These are phyloP conservation scores for Dendrobium catenatum DNA, from an alignment of 106 monocot species.

Conservation along the genomic window DNA sequence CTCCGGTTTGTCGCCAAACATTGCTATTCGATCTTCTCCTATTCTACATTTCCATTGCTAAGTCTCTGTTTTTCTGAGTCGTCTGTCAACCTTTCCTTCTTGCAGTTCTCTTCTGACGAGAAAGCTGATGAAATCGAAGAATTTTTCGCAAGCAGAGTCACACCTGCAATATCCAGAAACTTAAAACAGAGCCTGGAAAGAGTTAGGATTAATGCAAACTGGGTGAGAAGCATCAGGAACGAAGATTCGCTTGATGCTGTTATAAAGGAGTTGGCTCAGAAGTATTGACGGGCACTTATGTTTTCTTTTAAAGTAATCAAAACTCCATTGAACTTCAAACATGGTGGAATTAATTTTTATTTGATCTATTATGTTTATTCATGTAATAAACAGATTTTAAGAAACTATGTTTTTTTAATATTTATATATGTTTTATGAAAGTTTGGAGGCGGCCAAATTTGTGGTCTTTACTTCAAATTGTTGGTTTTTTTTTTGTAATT, in stretches of 20 bases:
- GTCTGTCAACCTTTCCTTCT: neutral
- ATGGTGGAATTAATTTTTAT: too few relatives aligned
- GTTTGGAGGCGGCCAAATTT: too few relatives aligned
- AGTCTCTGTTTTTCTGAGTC: neutral
- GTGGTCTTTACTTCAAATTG: too few relatives aligned
- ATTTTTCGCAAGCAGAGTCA: constrained; percentile 57
- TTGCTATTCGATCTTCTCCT: neutral
- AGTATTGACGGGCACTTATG: neutral
- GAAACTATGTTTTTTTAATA: too few relatives aligned
- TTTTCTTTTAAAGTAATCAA: neutral
- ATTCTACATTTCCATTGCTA: neutral
- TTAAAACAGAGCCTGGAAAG: constrained; percentile 84
- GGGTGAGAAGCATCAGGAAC: constrained; percentile 43
- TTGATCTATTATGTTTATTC: too few relatives aligned
- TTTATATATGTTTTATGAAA: too few relatives aligned
- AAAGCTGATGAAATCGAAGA: constrained; percentile 69
- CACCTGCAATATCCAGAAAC: constrained; percentile 58
- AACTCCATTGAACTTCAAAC: neutral
- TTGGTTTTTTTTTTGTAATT: too few relatives aligned
- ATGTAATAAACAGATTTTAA: too few relatives aligned
- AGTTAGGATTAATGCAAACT: constrained; percentile 60
- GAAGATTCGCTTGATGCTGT: constrained; percentile 46
- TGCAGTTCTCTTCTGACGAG: constrained; percentile 66
- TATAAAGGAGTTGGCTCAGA: constrained; percentile 43
- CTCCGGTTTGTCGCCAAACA: constrained; percentile 32